Evolutionary conservation across 257 asterid species (phyloP).

Genomic region (Solanum pimpinellifolium): DNA sequence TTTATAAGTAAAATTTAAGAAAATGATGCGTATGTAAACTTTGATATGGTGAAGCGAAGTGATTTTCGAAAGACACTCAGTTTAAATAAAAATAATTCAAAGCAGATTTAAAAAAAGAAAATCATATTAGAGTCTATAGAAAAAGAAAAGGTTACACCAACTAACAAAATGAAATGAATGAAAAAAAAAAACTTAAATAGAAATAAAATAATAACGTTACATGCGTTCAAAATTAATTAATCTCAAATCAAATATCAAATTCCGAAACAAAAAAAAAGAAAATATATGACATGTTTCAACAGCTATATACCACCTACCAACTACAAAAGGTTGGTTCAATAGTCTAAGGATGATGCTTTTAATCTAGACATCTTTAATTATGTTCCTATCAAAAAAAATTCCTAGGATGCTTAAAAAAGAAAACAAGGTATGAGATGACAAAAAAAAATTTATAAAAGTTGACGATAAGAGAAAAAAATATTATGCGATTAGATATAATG

Average conservation of each 20-base stretch:
- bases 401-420: neutral
- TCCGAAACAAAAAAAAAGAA: fast-evolving
- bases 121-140: neutral
- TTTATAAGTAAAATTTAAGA: neutral
- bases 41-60: neutral
- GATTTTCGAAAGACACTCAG: neutral
- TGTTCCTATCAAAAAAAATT: neutral
- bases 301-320: neutral
- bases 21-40: neutral
- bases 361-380: neutral
- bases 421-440: neutral
- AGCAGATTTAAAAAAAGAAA: neutral
- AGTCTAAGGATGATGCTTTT: neutral
- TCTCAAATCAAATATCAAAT: neutral
- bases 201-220: neutral
- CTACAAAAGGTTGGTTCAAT: neutral
- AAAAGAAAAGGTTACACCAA: neutral
- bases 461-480: neutral
- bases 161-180: neutral
- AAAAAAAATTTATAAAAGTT: neutral
- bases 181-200: neutral
- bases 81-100: neutral
- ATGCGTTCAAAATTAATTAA: neutral
- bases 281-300: neutral
- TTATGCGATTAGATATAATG: neutral